phyloP scores from a whole-genome alignment of 805 yeast genomes.

The Kazachstania psychrophila region DNA sequence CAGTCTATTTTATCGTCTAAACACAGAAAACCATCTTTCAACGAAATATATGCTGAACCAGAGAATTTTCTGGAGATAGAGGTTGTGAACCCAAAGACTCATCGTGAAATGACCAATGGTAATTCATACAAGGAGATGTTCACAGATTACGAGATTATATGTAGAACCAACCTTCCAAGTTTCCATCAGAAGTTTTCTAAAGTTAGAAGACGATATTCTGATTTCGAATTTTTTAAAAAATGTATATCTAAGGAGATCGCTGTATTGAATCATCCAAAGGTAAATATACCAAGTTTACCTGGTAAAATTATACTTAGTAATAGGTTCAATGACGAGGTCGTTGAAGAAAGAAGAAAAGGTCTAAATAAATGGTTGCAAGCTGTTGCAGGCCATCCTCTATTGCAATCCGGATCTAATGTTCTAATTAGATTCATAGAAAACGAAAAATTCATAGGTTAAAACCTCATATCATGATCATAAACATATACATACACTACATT shows the following conservation, averaged over 20 bases:
- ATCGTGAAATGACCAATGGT: slow-evolving; percentile 14
- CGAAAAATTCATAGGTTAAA: slow-evolving; percentile 37
- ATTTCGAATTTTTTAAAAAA: slow-evolving; percentile 73
- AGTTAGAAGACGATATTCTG: slow-evolving; percentile 83
- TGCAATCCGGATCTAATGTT: slow-evolving; percentile 78
- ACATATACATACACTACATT: too few relatives aligned
- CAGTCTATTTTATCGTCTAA: slow-evolving; percentile 17
- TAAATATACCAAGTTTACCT: slow-evolving; percentile 79
- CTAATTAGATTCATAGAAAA: slow-evolving; percentile 81
- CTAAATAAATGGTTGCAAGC: slow-evolving; percentile 66
- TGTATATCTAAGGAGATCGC: slow-evolving; percentile 67
- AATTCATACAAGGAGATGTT: slow-evolving; percentile 35
- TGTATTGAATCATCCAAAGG: slow-evolving; percentile 36
- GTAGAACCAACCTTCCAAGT: slow-evolving; percentile 86
- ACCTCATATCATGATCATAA: neutral
- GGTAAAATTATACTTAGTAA: slow-evolving; percentile 70
- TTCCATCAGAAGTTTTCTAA: slow-evolving; percentile 54
- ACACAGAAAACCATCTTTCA: slow-evolving; percentile 50
- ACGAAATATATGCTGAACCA: slow-evolving; percentile 85
- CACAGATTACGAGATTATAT: slow-evolving; percentile 86
- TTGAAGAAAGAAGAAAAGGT: slow-evolving; percentile 76
- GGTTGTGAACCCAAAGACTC: slow-evolving; percentile 38
- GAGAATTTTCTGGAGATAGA: slow-evolving; percentile 91
- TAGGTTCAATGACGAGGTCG: slow-evolving; percentile 71
- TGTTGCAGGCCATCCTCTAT: slow-evolving; percentile 87